These are phyloP conservation scores for Cyberlindnera mycetangii DNA, from an alignment of 805 yeast genomes.

Conservation along the genomic window DNA sequence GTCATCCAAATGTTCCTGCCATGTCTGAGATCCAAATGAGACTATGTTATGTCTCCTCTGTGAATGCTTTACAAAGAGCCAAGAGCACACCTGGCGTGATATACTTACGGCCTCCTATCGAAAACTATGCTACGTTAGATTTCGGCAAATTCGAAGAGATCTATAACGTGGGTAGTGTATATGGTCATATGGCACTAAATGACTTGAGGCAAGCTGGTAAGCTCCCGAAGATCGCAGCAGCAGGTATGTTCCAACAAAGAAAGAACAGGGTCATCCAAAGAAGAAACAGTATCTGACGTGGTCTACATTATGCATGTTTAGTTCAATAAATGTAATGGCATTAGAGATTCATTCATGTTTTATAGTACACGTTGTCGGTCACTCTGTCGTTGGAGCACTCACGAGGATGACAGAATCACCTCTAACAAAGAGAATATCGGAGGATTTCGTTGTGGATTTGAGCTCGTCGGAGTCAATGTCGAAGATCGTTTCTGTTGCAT, in stretches of 20 bases:
- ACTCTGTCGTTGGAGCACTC: constrained; percentile 42
- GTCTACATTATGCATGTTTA: too few relatives aligned
- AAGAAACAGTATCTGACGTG: constrained; percentile 67
- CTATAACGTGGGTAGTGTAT: constrained; percentile 71
- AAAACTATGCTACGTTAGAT: constrained; percentile 85
- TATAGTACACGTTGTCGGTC: constrained; percentile 4
- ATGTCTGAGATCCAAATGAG: constrained; percentile 94
- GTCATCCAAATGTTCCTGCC: constrained; percentile 84
- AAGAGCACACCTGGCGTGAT: constrained; percentile 81
- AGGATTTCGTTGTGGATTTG: constrained; percentile 41
- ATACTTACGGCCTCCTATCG: constrained; percentile 92
- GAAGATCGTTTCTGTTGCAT: constrained; percentile 82
- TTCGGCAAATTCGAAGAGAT: constrained; percentile 91
- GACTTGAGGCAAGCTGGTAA: constrained; percentile 49
- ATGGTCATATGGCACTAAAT: constrained; percentile 58
- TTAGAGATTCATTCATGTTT: constrained; percentile 4
- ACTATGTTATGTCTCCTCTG: constrained; percentile 92
- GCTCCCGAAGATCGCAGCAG: constrained; percentile 63
- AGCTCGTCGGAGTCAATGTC: constrained; percentile 40
- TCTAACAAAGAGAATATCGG: constrained; percentile 92
- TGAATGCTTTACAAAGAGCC: constrained; percentile 86
- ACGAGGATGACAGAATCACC: constrained; percentile 96
- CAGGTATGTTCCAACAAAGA: constrained; percentile 31
- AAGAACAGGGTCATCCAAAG: constrained; percentile 39
- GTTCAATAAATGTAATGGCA: background rate